These are phyloP conservation scores for Tuber melanosporum DNA, from an alignment of 495 filamentous ascomycete species.

Conservation along the genomic window DNA sequence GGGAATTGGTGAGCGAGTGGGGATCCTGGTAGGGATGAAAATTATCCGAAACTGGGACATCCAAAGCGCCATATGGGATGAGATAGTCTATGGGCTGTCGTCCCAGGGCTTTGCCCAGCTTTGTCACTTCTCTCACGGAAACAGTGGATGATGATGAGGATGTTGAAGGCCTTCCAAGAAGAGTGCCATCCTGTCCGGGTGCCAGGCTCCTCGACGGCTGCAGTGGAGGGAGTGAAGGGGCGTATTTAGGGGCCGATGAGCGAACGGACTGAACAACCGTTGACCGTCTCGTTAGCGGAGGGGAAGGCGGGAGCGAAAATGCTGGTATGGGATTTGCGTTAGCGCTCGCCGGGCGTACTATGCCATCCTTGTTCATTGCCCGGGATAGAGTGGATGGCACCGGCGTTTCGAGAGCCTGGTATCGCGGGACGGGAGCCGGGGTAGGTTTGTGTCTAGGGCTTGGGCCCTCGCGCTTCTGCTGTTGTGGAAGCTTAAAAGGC, in stretches of 20 bases:
- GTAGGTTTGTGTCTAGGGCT: conserved; percentile 26
- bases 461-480: conserved; percentile 31
- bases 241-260: conserved; percentile 19
- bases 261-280: conserved; percentile 27
- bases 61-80: conserved; percentile 38
- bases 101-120: conserved; percentile 37
- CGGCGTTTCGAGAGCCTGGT: conserved; percentile 25
- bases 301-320: conserved; percentile 37
- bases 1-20: conserved; percentile 18
- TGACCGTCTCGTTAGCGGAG: conserved; percentile 37
- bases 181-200: conserved; percentile 11
- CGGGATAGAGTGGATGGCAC: conserved; percentile 33
- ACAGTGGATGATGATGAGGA: conserved; percentile 19
- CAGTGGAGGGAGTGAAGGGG: conserved; percentile 14
- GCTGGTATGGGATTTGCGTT: conserved; percentile 8
- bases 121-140: conserved; percentile 35
- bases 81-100: conserved; percentile 41
- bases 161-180: conserved; percentile 22
- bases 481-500: conserved; percentile 34
- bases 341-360: conserved; percentile 13
- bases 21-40: conserved; percentile 40
- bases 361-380: conserved; percentile 27
- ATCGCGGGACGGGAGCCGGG: conserved; percentile 22
- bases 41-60: conserved; percentile 34
- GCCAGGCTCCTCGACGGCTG: conserved; percentile 17